These are phyloP conservation scores for Talaromyces sp. DNA, from an alignment of 2,329 filamentous ascomycete species.

Conservation along the genomic window DNA sequence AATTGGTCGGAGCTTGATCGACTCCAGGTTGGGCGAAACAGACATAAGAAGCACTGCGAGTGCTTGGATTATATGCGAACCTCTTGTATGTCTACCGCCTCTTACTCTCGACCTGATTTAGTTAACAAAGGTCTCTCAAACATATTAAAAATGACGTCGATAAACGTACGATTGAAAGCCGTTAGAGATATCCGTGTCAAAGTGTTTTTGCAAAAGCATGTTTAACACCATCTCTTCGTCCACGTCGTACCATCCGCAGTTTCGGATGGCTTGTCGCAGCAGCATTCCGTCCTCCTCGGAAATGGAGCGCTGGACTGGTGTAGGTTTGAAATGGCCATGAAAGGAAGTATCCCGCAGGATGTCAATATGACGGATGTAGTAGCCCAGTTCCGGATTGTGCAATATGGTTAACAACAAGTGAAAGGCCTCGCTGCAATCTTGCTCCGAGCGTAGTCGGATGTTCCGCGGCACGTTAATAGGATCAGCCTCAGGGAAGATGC, in stretches of 20 bases:
- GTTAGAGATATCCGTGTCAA: slow-evolving; percentile 8
- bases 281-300: slow-evolving; percentile 6
- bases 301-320: slow-evolving; percentile 1
- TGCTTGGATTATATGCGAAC: slow-evolving; percentile 10
- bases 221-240: slow-evolving; percentile 10
- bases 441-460: slow-evolving; percentile 8
- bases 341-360: slow-evolving; percentile 9
- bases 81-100: slow-evolving; percentile 10
- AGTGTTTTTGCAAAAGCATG: slow-evolving; percentile 9
- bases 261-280: slow-evolving; percentile 6
- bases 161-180: slow-evolving; percentile 8
- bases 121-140: not conserved
- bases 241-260: slow-evolving; percentile 8
- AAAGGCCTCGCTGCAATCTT: slow-evolving; percentile 9
- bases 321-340: slow-evolving; percentile 8
- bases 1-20: slow-evolving; percentile 8
- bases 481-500: slow-evolving; percentile 1
- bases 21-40: slow-evolving; percentile 9
- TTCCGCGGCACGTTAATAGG: slow-evolving; percentile 6
- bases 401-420: slow-evolving; percentile 5
- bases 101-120: slow-evolving; percentile 4
- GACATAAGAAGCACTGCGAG: slow-evolving; percentile 9
- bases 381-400: slow-evolving; percentile 6
- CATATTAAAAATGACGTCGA: not conserved
- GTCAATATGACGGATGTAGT: slow-evolving; percentile 6